Evolutionary conservation across 2,329 filamentous ascomycete genomes (phyloP).

Genomic region (Dactylellina drechsleri): DNA sequence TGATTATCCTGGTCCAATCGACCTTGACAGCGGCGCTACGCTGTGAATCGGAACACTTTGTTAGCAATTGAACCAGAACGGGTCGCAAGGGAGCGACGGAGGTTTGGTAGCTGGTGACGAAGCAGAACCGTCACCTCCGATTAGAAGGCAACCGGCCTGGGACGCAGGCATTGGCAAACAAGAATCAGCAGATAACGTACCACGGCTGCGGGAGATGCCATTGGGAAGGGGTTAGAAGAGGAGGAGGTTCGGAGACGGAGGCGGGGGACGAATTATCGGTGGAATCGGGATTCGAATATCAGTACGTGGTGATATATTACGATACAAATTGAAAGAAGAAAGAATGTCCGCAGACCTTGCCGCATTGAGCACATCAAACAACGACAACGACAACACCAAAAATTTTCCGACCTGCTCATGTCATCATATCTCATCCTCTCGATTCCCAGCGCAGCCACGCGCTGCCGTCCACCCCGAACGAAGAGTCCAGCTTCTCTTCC

Average conservation of each 20-base stretch:
- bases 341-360: not conserved
- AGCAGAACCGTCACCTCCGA: not conserved
- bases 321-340: not conserved
- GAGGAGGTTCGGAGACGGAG: not conserved
- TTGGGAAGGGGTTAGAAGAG: conserved; percentile 7
- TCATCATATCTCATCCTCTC: not conserved
- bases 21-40: conserved; percentile 98
- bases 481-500: conserved; percentile 24
- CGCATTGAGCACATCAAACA: no score
- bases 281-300: not conserved
- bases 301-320: not conserved
- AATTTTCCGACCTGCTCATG: not conserved
- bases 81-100: not conserved
- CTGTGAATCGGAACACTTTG: conserved; percentile 65
- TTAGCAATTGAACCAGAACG: not conserved
- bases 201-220: conserved; percentile 51
- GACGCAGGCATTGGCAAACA: not conserved
- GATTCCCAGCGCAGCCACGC: not conserved
- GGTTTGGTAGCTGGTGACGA: not conserved
- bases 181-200: conserved; percentile 20
- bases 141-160: not conserved
- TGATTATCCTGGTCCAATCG: conserved; percentile 96
- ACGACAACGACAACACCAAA: not conserved
- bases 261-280: conserved; percentile 2
- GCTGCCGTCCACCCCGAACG: not conserved